These are phyloP conservation scores for Pseudomonodictys pantanalensis DNA, from an alignment of 495 filamentous ascomycete species.

Conservation along the genomic window DNA sequence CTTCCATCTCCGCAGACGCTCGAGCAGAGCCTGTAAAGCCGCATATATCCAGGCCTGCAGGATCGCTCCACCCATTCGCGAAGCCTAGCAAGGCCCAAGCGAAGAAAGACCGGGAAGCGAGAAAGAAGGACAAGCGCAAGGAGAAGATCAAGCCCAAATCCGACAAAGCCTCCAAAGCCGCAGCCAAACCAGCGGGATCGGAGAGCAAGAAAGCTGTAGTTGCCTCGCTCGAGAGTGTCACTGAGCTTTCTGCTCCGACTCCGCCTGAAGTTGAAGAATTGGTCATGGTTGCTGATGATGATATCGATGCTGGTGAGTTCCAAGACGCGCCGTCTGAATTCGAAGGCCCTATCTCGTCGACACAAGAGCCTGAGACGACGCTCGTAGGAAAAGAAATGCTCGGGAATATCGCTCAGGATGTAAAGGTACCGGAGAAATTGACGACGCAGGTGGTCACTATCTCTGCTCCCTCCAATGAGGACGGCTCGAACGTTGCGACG, in stretches of 20 bases:
- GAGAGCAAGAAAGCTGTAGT: neutral
- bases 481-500: too few relatives aligned
- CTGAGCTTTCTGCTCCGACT: neutral
- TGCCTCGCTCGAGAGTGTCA: neutral
- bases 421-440: too few relatives aligned
- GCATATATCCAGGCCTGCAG: conserved; percentile 25
- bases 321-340: too few relatives aligned
- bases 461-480: too few relatives aligned
- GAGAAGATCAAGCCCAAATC: conserved; percentile 1
- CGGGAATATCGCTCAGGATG: too few relatives aligned
- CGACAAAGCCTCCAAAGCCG: neutral
- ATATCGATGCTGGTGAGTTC: too few relatives aligned
- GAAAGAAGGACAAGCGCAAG: conserved; percentile 27
- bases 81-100: conserved; percentile 7
- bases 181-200: neutral
- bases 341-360: too few relatives aligned
- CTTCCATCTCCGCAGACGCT: neutral
- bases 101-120: conserved; percentile 16
- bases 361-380: too few relatives aligned
- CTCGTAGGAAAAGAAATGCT: too few relatives aligned
- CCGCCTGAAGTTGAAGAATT: neutral
- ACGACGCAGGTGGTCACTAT: too few relatives aligned
- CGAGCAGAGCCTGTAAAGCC: conserved; percentile 15
- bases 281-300: too few relatives aligned
- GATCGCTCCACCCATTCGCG: conserved; percentile 26